These are phyloP conservation scores for Aphanocladium album DNA, from an alignment of 2,329 filamentous ascomycete species.

Conservation along the genomic window DNA sequence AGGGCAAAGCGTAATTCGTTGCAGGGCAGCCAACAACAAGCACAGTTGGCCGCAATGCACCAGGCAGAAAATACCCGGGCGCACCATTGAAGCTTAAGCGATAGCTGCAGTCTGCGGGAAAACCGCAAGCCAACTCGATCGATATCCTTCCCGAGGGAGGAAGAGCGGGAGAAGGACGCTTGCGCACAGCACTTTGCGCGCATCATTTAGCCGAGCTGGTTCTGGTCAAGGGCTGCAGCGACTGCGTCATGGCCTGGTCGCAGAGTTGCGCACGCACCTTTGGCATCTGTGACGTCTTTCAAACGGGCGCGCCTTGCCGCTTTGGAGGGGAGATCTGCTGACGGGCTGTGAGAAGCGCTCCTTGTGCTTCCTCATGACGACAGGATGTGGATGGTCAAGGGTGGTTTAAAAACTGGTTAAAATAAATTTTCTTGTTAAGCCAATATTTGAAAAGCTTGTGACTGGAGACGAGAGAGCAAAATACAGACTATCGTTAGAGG, in stretches of 20 bases:
- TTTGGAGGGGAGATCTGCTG: neutral
- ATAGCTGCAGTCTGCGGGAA: neutral
- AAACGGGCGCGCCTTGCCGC: neutral
- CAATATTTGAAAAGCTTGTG: neutral
- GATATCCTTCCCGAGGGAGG: neutral
- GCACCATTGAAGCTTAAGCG: neutral
- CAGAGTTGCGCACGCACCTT: neutral
- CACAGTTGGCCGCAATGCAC: neutral
- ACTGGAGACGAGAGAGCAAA: neutral
- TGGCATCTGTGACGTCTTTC: neutral
- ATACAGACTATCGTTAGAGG: neutral
- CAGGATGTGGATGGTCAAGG: neutral
- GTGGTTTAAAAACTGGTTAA: neutral
- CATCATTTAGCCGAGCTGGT: no score
- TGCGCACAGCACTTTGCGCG: no score
- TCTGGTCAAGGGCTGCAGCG: neutral
- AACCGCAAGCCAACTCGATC: neutral
- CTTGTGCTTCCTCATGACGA: neutral
- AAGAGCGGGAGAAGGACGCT: no score
- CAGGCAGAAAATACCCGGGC: neutral
- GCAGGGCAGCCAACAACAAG: neutral
- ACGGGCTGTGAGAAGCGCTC: neutral
- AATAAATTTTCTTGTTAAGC: neutral
- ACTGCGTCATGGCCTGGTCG: constrained; percentile 3
- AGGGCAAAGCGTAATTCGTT: neutral